Base-by-base conservation (phyloP, 345 rosid genomes). In the Raphanus sativus region DNA sequence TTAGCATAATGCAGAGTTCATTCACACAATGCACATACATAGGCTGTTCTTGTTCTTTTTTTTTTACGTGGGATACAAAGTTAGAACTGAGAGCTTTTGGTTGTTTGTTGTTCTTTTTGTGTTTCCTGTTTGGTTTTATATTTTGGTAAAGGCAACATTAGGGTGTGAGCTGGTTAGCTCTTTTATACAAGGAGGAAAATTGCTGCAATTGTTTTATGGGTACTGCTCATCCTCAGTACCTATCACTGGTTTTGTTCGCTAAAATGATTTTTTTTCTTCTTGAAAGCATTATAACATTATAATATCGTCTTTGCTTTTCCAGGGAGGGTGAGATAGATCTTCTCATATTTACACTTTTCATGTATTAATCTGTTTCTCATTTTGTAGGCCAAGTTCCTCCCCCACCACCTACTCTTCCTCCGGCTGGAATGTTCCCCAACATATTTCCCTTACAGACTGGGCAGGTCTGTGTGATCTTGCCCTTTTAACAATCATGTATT, bases 81-180 rank as follows among this genome's bases (percentile, higher is more conserved):
- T 75, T 84, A 90, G 87, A 86, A 88, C 93, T 90, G 87, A 85
- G 70, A 83, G 69, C 63, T 85, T 88, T 90, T 86, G 88, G 81
- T 87, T 90, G 84, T 86, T 81, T 85, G 62, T 72, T 66, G 82
- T 86, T 82, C 77, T 88, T 84, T 86, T 61, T 21, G 82, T 88
- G 88, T 89, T 86, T 83, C 84, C 89, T 90, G 87, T 87, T 90
- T 90, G 83, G 81, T 86, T 85, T 84, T 87, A 84, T 84, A 86
- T 84, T 85, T 81, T 85, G 79, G 89, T 89, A 90, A 90, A 87
- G 98, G 94, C 85, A 88, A 87, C 93, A 85, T 82, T 87, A 12
- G 86, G 89, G 89, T 80, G 88, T 92, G 96, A 85, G 87, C 89
- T 84, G 89, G 90, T 89, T 89, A 82, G 90, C 91, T 85, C 86